Conservation (phyloP, 768 basidiomycete genomes). For the Botryobasidium botryosum region DNA sequence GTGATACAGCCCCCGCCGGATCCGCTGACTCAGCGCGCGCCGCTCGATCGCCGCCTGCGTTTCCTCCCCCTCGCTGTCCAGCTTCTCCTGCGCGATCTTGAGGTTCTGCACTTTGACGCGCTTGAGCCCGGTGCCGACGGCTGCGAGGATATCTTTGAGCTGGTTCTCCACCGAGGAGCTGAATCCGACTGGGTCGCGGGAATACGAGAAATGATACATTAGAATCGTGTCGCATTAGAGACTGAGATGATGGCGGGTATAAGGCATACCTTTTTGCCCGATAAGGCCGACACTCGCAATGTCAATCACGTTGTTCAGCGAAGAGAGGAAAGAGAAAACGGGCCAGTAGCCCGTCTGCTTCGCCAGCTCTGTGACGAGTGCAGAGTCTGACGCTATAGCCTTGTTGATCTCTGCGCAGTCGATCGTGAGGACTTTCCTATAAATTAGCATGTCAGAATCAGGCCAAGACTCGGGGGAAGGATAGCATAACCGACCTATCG, state of each 20-base stretch:
- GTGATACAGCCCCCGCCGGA: constrained; percentile 57
- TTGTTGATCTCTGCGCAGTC: constrained; percentile 67
- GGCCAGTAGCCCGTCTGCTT: constrained; percentile 80
- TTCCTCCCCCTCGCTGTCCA: constrained; percentile 27
- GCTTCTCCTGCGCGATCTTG: not conserved
- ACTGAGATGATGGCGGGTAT: not conserved
- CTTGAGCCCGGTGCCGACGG: constrained; percentile 56
- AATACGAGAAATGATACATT: not conserved
- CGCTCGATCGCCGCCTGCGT: constrained; percentile 19
- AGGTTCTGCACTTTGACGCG: constrained; percentile 30
- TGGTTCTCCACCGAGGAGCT: constrained; percentile 66
- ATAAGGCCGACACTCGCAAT: constrained; percentile 88
- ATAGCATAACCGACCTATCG: too few relatives aligned
- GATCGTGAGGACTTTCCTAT: constrained; percentile 56
- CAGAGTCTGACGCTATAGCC: constrained; percentile 46
- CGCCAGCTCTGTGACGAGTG: constrained; percentile 52
- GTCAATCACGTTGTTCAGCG: constrained; percentile 69
- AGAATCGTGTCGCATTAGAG: not conserved
- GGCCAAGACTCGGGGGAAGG: too few relatives aligned
- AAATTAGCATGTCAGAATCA: too few relatives aligned
- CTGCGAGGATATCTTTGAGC: constrained; percentile 66
- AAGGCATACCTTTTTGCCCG: constrained; percentile 64
- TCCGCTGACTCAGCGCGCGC: constrained; percentile 5
- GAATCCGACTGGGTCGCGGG: constrained; percentile 45
- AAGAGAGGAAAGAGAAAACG: constrained; percentile 70